These are phyloP conservation scores for Plicaturopsis crispa DNA, from an alignment of 768 basidiomycete genomes.

Conservation along the genomic window DNA sequence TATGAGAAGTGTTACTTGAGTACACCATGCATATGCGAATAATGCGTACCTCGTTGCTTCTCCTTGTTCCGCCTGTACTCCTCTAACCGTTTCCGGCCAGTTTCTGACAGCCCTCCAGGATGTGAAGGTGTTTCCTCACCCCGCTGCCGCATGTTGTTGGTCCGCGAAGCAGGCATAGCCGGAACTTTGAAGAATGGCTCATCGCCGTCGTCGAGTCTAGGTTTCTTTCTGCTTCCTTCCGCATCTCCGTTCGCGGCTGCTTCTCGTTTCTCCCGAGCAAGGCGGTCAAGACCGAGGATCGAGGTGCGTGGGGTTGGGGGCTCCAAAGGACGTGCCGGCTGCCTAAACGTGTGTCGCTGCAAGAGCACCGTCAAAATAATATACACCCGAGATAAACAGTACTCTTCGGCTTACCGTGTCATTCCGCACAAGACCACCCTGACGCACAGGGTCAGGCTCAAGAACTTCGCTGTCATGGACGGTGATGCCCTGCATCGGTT, in stretches of 20 bases:
- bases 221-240: conserved; percentile 57
- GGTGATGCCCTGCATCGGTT: conserved; percentile 68
- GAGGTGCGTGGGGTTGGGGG: conserved; percentile 77
- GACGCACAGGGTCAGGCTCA: conserved; percentile 68
- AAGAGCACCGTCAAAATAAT: conserved; percentile 6
- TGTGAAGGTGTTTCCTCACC: conserved; percentile 93
- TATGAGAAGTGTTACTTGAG: conserved; percentile 17
- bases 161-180: conserved; percentile 51
- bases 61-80: conserved; percentile 69
- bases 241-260: conserved; percentile 38
- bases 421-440: conserved; percentile 70
- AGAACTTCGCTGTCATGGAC: conserved; percentile 78
- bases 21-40: too few relatives aligned
- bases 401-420: conserved; percentile 40
- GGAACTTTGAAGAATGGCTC: conserved; percentile 94
- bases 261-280: conserved; percentile 84
- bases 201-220: conserved; percentile 43
- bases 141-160: conserved; percentile 57
- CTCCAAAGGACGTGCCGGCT: conserved; percentile 65
- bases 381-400: too few relatives aligned
- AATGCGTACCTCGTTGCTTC: conserved; percentile 50
- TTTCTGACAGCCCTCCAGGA: conserved; percentile 80
- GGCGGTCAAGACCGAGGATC: conserved; percentile 76
- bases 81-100: conserved; percentile 63
- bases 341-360: conserved; percentile 76